phyloP scores from a whole-genome alignment of 345 rosid species.

The Alliaria petiolata region DNA sequence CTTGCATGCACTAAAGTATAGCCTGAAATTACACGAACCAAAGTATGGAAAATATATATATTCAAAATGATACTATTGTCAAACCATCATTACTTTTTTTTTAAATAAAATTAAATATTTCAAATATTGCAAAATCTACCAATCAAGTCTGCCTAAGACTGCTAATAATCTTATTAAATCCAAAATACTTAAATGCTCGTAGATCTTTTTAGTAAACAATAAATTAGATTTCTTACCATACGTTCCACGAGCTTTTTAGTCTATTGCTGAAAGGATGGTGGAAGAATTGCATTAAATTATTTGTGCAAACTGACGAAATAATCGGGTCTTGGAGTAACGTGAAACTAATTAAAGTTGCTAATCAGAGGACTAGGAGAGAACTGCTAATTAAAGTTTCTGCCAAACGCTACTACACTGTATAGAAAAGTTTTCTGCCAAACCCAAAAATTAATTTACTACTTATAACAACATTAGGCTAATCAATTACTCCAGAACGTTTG shows the following conservation, averaged over 20 bases:
- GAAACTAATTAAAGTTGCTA: not conserved
- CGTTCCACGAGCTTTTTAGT: not conserved
- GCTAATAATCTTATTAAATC: not conserved
- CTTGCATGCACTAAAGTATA: too few species aligned
- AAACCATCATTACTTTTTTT: too few species aligned
- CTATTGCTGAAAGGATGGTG: not conserved
- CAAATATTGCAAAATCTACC: not conserved
- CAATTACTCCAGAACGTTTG: not conserved
- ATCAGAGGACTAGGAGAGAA: not conserved
- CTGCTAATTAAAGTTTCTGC: conserved; percentile 9
- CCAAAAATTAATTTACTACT: not conserved
- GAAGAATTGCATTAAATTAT: not conserved
- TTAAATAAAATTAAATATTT: not conserved
- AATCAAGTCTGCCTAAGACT: not conserved
- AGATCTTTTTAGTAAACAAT: not conserved
- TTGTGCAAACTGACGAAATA: conserved; percentile 6
- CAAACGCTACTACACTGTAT: conserved; percentile 22
- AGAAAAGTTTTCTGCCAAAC: conserved; percentile 18
- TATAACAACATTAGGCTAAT: not conserved
- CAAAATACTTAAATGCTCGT: not conserved
- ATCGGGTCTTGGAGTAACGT: not conserved
- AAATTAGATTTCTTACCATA: not conserved
- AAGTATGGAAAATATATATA: too few species aligned
- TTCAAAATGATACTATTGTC: too few species aligned
- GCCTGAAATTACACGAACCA: too few species aligned